phyloP scores from a whole-genome alignment of 1,284 basidiomycete species.

The Termitomyces sp. region DNA sequence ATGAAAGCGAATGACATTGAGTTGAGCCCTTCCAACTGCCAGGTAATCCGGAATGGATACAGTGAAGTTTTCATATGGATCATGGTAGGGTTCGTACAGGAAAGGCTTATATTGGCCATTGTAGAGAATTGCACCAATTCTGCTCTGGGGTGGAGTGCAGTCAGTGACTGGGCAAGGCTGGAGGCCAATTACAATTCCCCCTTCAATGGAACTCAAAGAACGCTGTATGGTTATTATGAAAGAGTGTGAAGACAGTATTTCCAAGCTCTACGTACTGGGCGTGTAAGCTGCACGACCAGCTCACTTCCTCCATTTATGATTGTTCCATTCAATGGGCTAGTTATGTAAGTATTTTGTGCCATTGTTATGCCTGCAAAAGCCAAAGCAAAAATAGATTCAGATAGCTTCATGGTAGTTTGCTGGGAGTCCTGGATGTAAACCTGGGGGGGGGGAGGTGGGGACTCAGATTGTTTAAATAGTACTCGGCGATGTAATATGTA shows the following conservation, averaged over 20 bases:
- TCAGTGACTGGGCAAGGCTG: too few relatives aligned
- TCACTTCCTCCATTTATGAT: constrained; percentile 15
- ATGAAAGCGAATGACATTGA: neutral
- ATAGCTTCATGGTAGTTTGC: constrained; percentile 5
- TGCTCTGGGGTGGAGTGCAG: too few relatives aligned
- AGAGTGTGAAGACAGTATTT: too few relatives aligned
- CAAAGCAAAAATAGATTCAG: constrained; percentile 1
- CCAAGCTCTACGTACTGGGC: constrained; percentile 22
- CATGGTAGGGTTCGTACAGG: neutral
- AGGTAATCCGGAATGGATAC: neutral
- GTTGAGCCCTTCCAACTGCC: neutral
- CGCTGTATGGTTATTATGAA: too few relatives aligned
- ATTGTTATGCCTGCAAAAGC: constrained; percentile 16
- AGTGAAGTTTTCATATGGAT: neutral
- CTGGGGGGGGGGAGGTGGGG: too few relatives aligned
- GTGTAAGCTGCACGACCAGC: constrained; percentile 24
- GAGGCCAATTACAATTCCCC: too few relatives aligned
- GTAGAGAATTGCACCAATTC: too few relatives aligned
- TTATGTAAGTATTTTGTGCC: constrained; percentile 22
- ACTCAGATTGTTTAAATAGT: constrained; percentile 5
- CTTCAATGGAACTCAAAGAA: too few relatives aligned
- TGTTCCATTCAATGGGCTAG: constrained; percentile 16
- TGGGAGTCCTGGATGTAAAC: neutral
- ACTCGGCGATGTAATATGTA: neutral
- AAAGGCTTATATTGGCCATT: neutral